Base-by-base conservation (phyloP, 2,329 filamentous ascomycete species). In the Gnomoniopsis sp. region DNA sequence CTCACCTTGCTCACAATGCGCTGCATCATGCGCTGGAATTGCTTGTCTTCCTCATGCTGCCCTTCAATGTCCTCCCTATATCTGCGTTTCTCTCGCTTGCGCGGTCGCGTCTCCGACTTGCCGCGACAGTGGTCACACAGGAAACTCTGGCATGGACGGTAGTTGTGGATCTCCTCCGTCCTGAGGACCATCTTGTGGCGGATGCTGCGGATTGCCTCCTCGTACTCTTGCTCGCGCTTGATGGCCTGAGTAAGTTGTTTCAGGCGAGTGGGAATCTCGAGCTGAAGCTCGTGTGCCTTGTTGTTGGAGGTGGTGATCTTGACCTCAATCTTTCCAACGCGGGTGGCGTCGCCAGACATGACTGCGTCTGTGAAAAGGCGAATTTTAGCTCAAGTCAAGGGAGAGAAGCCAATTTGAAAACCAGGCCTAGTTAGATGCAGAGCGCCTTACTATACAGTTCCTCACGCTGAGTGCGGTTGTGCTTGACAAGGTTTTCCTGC, bases 81-180 rank as follows among this genome's bases (percentile, higher is more conserved):
- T n/a, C n/a, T 41, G 38, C n/a, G n/a, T 12, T 15, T n/a, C 38
- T 6, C 12, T 41, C 14, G 15, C 6, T 41, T 41, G 36, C 36
- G 12, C 36, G 14, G 17, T 4, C 36, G 36, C 36, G 8, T 19
- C 38, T 53, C 51, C 51, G 30, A 19, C 43, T 23, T 36, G 26
- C 19, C 30, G 3, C 56, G 49, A 6, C 59, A 61, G 41, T 55
- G 52, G 11, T 43, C 34, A 49, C 59, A 61, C 7, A 47, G 17
- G 17, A 61, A 14, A n/a, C 17, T 52, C 23, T 49, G 34, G 30
- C 59, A 61, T n/a, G 59, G 59, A 23, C 17, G 22, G 8, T 59
- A 38, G 14, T 49, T 54, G 52, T 61, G 56, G 2, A 59, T 52
- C 52, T 61, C 52, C 36, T 55, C 59, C 48, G 44, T 17, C 48